Conservation (phyloP, 148 eudicot species). For the Amaranthus palmeri region DNA sequence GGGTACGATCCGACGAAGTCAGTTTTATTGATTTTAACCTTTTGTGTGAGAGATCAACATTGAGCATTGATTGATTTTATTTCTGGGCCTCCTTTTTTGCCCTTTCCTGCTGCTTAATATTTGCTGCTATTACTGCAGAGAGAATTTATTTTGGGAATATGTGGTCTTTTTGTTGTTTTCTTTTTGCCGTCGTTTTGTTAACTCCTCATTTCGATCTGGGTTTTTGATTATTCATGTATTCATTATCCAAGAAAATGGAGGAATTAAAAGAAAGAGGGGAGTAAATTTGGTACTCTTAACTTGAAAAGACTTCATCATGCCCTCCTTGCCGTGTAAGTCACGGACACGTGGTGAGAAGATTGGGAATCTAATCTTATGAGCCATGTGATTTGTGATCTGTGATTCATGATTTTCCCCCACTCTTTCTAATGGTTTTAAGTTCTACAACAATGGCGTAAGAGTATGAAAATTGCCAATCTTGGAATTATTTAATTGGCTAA, state of each 20-base stretch:
- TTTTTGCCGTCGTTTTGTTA: constrained; percentile 5
- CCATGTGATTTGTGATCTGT: constrained; percentile 21
- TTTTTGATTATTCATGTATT: neutral
- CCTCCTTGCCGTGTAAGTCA: constrained; percentile 40
- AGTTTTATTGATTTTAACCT: constrained; percentile 10
- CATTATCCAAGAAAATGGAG: neutral
- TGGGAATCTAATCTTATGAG: constrained; percentile 23
- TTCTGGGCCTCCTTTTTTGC: neutral
- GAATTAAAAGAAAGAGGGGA: neutral
- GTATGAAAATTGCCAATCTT: neutral
- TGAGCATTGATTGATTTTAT: constrained; percentile 20
- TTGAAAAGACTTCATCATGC: constrained; percentile 5
- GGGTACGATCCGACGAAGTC: constrained; percentile 18
- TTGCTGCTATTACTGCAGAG: constrained; percentile 9
- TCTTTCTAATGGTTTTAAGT: neutral
- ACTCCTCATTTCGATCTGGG: neutral
- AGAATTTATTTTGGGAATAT: constrained; percentile 27
- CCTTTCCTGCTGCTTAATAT: neutral
- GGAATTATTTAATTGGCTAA: no score
- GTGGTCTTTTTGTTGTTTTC: constrained; percentile 23
- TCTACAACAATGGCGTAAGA: neutral
- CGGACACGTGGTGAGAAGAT: constrained; percentile 35
- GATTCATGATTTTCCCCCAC: no score
- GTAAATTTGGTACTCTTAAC: neutral
- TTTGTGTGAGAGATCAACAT: neutral